phyloP scores from a whole-genome alignment of 768 basidiomycete genomes.

The Phlebiopsis flavidoalba region DNA sequence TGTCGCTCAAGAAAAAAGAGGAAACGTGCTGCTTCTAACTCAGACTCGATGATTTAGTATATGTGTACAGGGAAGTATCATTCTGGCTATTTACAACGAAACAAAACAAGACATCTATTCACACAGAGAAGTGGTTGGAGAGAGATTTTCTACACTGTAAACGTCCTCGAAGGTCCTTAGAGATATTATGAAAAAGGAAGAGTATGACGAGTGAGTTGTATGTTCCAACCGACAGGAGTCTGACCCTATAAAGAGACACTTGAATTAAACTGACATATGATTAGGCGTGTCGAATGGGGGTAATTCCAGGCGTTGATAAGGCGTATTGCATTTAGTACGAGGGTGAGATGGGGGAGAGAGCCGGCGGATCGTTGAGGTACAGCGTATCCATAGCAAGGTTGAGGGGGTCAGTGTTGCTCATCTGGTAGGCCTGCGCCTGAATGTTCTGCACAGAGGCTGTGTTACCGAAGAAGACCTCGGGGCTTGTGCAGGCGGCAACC shows the following conservation, averaged over 20 bases:
- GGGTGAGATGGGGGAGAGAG: slow-evolving; percentile 9
- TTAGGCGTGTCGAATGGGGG: background rate
- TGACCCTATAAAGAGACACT: background rate
- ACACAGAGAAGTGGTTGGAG: background rate
- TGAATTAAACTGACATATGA: background rate
- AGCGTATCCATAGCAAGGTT: slow-evolving; percentile 35
- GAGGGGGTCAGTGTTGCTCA: slow-evolving; percentile 29
- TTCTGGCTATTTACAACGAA: no score
- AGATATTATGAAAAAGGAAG: background rate
- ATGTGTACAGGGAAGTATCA: no score
- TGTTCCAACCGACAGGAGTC: background rate
- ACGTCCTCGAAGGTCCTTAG: slow-evolving; percentile 4
- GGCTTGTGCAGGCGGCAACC: slow-evolving; percentile 90
- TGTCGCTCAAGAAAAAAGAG: no score
- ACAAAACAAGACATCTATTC: background rate
- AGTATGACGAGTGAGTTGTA: background rate
- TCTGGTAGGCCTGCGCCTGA: slow-evolving; percentile 27
- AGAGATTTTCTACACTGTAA: background rate
- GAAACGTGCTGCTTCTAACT: no score
- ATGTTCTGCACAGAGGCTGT: slow-evolving; percentile 30
- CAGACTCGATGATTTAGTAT: no score
- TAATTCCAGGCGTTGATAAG: background rate
- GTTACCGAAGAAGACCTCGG: slow-evolving; percentile 78
- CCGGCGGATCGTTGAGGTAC: slow-evolving; percentile 17
- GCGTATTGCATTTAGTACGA: background rate